These are phyloP conservation scores for Rhizopus microsporus DNA, from an alignment of 371 early-diverging fungal species.

Conservation along the genomic window DNA sequence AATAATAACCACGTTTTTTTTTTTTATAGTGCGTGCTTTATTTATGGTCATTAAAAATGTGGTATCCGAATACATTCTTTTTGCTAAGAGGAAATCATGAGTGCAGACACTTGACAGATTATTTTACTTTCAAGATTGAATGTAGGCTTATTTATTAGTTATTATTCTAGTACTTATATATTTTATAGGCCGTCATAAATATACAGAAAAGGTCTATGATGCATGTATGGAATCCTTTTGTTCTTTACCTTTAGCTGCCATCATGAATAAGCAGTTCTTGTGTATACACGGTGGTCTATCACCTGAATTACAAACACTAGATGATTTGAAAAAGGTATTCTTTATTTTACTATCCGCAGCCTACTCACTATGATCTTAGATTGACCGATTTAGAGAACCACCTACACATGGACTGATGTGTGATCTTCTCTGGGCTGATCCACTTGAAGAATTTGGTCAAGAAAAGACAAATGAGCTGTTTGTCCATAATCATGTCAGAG, in stretches of 20 bases:
- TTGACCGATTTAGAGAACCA: conserved; percentile 95
- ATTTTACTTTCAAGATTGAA: conserved; percentile 97
- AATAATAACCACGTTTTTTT: background rate
- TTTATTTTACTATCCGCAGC: no score
- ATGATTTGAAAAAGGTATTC: conserved; percentile 67
- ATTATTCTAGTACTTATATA: conserved; percentile 7
- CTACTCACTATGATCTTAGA: conserved; percentile 32
- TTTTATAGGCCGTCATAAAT: conserved; percentile 84
- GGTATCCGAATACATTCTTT: conserved; percentile 91
- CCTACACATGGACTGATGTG: conserved; percentile 95
- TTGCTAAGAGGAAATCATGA: conserved; percentile 98
- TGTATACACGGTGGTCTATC: conserved; percentile 99
- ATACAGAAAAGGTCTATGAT: conserved; percentile 92
- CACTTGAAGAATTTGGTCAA: conserved; percentile 93
- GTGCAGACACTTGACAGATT: conserved; percentile 96
- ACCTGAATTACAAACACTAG: conserved; percentile 87
- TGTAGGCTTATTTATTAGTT: conserved; percentile 60
- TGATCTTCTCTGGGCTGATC: conserved; percentile 98
- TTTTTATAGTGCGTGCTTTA: conserved; percentile 82
- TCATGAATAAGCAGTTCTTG: conserved; percentile 96
- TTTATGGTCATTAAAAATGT: conserved; percentile 87
- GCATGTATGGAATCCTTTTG: conserved; percentile 93
- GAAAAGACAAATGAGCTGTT: conserved; percentile 82
- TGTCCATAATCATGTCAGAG: conserved; percentile 89
- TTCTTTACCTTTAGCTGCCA: conserved; percentile 92